Evolutionary conservation across 2,329 filamentous ascomycete species (phyloP), one percentile per base, ranked within the genome.

Genomic region (Penicillium vulpinum): DNA sequence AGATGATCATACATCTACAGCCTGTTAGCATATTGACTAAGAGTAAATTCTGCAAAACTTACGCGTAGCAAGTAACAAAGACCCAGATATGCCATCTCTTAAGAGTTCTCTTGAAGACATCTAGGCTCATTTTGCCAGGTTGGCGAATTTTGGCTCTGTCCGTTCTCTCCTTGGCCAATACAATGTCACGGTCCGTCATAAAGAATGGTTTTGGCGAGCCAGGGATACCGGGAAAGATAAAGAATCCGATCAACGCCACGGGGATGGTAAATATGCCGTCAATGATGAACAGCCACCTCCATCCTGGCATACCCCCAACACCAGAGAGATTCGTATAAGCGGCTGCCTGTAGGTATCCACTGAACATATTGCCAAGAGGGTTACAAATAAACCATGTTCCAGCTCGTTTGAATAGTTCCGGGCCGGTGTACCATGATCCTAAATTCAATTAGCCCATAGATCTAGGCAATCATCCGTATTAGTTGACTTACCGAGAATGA

Each of bases 241-340:
- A 67, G 63, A 79, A 85, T 0, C 83, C 83, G 5, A 81, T 77
- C 1, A 85, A 54, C 2, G 81, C 81, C 15, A 85, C 79, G 0
- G 83, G 83, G 3, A 85, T 73, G 2, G 80, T 83, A 61, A 85
- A 84, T 38, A 83, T 72, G 0, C 80, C 81, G 62, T 85, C 82
- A 40, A 85, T 81, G 38, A 86, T 80, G 54, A 86, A 86, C 0
- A 85, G 73, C 82, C 80, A 82, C 58, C 79, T 73, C 80, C 80
- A 83, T 0, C 82, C 82, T 0, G 77, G 70, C 64, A 80, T 77
- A 0, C 82, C 82, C 11, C 67, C 67, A 0, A 78, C 70, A 0
- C 82, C 82, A 18, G 81, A 80, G 0, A 85, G 73, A 28, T 79
- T 79, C 21, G 78, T 79, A 64, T 83, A 83, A 0, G 80, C 80